Conservation (phyloP, 2,329 filamentous ascomycete species). For the Orbilia javanica region DNA sequence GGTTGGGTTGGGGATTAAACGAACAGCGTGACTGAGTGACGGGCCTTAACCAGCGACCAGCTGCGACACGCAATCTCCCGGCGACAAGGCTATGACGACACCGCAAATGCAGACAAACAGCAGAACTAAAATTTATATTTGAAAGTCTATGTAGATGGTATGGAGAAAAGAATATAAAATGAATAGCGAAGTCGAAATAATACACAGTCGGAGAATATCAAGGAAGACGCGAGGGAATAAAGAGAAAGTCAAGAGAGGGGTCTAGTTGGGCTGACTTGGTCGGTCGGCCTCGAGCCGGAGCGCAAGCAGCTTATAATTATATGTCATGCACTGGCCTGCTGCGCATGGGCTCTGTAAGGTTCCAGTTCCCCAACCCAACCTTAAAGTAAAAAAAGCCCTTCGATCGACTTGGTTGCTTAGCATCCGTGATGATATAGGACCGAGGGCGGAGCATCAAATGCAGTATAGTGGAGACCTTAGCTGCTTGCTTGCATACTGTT, state of each 20-base stretch:
- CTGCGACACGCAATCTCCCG: slow-evolving; percentile 56
- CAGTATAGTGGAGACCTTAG: slow-evolving; percentile 25
- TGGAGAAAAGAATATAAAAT: not conserved
- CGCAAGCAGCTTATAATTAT: slow-evolving; percentile 15
- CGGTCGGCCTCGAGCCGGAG: slow-evolving; percentile 20
- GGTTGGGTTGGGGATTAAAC: slow-evolving; percentile 8
- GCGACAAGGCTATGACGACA: slow-evolving; percentile 55
- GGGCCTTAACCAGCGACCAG: not conserved
- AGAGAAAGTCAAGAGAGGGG: slow-evolving; percentile 8
- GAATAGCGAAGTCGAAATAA: not conserved
- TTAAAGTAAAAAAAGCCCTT: not conserved
- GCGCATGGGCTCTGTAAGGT: not conserved
- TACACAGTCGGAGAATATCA: not conserved
- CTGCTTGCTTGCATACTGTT: slow-evolving; percentile 20
- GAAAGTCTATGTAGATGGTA: not conserved
- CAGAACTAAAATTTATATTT: not conserved
- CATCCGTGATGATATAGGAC: slow-evolving; percentile 15
- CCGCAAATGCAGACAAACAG: slow-evolving; percentile 1
- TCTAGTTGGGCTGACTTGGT: not conserved
- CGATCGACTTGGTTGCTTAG: not conserved
- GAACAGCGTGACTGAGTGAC: slow-evolving; percentile 28
- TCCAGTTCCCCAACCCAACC: not conserved
- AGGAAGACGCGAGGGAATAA: not conserved
- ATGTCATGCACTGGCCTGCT: not conserved
- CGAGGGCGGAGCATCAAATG: slow-evolving; percentile 32